Percentiles rank a stretch among this genome's conserved stretches.
phyloP scores from a whole-genome alignment of 192 early-diverging fungal species.

The Linnemannia schmuckeri region DNA sequence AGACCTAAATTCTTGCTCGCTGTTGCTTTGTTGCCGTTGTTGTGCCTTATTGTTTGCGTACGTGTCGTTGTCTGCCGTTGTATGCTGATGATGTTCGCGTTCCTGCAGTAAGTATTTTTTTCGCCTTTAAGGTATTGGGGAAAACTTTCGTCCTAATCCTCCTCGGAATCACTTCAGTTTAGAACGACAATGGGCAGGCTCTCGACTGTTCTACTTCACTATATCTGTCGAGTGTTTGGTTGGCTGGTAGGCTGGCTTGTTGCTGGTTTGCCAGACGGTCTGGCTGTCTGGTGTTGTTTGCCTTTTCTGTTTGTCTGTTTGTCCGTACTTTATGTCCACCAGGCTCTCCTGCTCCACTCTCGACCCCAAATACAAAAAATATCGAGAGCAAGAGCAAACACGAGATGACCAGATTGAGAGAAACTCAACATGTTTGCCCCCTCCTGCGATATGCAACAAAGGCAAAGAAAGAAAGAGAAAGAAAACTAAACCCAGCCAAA shows the following conservation, averaged over 20 bases:
- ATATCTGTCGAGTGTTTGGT: too few relatives aligned
- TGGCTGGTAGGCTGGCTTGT: background rate
- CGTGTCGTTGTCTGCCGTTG: background rate
- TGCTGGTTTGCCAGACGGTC: background rate
- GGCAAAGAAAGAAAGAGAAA: background rate
- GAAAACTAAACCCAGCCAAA: background rate
- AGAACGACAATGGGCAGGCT: background rate
- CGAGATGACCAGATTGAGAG: background rate
- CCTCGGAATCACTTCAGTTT: background rate
- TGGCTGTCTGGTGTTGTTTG: background rate
- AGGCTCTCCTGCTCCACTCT: constrained; percentile 6
- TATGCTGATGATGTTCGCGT: background rate
- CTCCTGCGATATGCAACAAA: background rate
- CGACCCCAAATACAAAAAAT: constrained; percentile 1
- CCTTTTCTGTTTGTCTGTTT: background rate
- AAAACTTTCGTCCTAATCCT: background rate
- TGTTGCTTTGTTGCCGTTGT: background rate
- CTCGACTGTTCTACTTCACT: background rate
- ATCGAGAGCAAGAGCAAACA: constrained; percentile 2
- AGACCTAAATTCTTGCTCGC: background rate
- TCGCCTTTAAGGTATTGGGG: background rate
- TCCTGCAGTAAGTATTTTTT: background rate
- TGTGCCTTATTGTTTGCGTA: background rate
- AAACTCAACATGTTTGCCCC: background rate
- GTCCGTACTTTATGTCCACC: background rate